Evolutionary conservation across 2,329 filamentous ascomycete species (phyloP), one percentile per base, ranked within the genome.

Genomic region (Lasiodiplodia theobromae): DNA sequence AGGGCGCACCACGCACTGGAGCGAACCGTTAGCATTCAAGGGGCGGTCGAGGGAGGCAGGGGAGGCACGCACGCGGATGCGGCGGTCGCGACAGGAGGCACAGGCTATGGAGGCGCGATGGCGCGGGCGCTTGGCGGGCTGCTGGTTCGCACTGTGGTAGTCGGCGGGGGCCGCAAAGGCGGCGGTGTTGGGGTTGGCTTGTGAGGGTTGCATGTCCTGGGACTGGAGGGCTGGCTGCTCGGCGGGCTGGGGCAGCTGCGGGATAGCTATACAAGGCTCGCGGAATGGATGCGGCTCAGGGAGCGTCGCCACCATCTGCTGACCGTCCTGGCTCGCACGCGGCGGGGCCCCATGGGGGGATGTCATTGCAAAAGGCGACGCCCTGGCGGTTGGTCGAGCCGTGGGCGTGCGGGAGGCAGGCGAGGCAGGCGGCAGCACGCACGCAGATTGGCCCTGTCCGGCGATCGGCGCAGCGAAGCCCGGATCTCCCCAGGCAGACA

Each of bases 101-200:
- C 86, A 88, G 11, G 86, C 86, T 68, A 87, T 83, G 2, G 85
- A 87, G 34, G 86, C 86, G 68, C 86, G 75, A 57, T 79, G 77
- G 52, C 79, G 73, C 23, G 77, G 60, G n/a, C 60, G 60, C 47
- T 63, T 63, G 44, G 66, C 21, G 25, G 72, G 73, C 38, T 73
- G 72, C 21, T 71, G 56, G 25, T 64, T 34, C 31, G 31, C 31
- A 34, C 8, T 18, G 44, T 14, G 14, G 47, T 51, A 52, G 44
- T 64, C 60, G 60, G 10, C 21, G 58, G 44, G 40, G 10, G 58
- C 40, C 58, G 60, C 47, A 21, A 37, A 64, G 47, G 60, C 44
- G n/a, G 60, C 28, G 47, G 60, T 3, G 47, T n/a, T 37, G n/a
- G 21, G 63, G 18, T n/a, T 23, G 34, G 62, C 49, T 16, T 65